A percentile compares a stretch with the other conserved stretches of the same genome.
Conservation (phyloP, 805 yeast species). For the Isabelozyma heimii region DNA sequence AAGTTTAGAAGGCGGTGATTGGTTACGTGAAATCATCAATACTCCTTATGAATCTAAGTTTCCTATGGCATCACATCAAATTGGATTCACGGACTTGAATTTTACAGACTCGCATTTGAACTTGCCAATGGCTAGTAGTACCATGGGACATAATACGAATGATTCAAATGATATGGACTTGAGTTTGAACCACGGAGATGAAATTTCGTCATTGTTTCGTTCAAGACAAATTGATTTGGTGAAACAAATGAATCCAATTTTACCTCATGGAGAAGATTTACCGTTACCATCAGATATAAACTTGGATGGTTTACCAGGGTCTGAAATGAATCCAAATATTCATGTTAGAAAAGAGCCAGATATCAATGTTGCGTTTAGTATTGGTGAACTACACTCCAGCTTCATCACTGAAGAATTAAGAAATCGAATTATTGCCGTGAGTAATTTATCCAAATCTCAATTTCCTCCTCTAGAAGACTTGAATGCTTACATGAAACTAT, state of each 20-base stretch:
- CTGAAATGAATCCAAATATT: neutral
- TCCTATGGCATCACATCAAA: conserved; percentile 49
- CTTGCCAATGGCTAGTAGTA: conserved; percentile 24
- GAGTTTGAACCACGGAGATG: conserved; percentile 28
- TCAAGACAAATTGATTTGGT: conserved; percentile 66
- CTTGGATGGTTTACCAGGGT: neutral
- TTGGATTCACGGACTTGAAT: conserved; percentile 54
- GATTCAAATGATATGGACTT: neutral
- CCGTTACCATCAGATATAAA: neutral
- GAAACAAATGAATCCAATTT: conserved; percentile 33
- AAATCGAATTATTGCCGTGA: conserved; percentile 47
- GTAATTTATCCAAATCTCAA: conserved; percentile 54
- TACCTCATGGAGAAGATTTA: neutral
- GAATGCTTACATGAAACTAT: conserved; percentile 72
- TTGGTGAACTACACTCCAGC: conserved; percentile 5
- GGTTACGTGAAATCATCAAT: conserved; percentile 69
- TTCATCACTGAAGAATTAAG: conserved; percentile 50
- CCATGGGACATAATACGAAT: neutral
- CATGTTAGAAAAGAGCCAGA: neutral
- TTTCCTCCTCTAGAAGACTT: conserved; percentile 77
- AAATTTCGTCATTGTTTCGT: conserved; percentile 60
- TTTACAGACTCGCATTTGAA: conserved; percentile 5
- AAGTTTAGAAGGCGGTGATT: conserved; percentile 39
- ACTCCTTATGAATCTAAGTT: conserved; percentile 64
- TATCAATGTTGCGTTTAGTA: conserved; percentile 14